These are phyloP conservation scores for Kwoniella heveanensis DNA, from an alignment of 768 basidiomycete species.

Conservation along the genomic window DNA sequence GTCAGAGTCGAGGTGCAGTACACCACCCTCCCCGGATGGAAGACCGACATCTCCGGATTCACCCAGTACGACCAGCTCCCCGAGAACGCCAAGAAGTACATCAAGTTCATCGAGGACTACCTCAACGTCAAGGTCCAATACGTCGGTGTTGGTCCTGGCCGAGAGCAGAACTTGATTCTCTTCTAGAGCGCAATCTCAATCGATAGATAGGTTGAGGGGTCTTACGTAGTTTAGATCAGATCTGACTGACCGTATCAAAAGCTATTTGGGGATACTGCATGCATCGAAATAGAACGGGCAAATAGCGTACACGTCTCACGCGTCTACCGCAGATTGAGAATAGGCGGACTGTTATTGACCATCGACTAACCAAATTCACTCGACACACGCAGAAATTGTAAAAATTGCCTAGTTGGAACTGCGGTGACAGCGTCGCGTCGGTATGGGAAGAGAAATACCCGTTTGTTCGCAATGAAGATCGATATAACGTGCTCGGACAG, in stretches of 20 bases:
- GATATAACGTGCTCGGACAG: no score
- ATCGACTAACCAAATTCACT: no score
- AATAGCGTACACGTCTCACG: no score
- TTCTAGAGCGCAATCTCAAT: conserved; percentile 19
- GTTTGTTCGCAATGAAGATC: no score
- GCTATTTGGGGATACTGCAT: background rate
- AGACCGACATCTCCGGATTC: conserved; percentile 68
- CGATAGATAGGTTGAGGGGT: background rate
- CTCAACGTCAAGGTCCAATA: conserved; percentile 76
- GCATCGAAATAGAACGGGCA: conserved; percentile 1
- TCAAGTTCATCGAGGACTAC: conserved; percentile 80
- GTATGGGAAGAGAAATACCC: no score
- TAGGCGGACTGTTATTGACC: no score
- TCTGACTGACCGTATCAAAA: background rate
- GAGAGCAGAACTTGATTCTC: conserved; percentile 70
- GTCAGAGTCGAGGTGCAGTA: conserved; percentile 81
- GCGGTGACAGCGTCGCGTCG: no score
- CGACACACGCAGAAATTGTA: no score
- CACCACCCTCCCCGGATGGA: conserved; percentile 88
- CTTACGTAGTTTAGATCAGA: background rate
- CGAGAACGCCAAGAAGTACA: conserved; percentile 78
- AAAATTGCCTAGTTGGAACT: no score
- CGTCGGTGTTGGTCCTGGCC: conserved; percentile 88
- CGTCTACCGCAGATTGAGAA: no score
- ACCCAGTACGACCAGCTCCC: conserved; percentile 75